Base-by-base conservation (phyloP, 257 asterid genomes). In the Solanum neorickii region DNA sequence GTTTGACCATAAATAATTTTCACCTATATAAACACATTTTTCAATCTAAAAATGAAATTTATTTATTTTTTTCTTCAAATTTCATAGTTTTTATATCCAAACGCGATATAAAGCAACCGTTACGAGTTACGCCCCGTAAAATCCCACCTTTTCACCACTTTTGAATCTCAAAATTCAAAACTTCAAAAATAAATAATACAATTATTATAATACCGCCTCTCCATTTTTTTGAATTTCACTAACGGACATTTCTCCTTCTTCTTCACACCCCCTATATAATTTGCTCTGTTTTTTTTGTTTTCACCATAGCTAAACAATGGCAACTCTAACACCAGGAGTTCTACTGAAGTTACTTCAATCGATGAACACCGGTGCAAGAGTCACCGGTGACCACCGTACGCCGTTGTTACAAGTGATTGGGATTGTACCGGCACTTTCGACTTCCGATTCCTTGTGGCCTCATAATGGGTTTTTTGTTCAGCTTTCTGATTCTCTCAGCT, bases 371-470 rank as follows among this genome's bases (percentile, higher is more conserved):
- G 12, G 89, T 83, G 88, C 96, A 44, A 92, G 92, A 80, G 98
- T 96, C 89, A 89, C 98, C 92, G 99, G 99, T 52, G 99, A 95
- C 97, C 99, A 95, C 94, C 99, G 99, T 78, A 91, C 93, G 78
- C 97, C 99, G 20, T 96, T 97, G 89, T 96, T 97, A 85, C 99
- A 97, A 88, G 95, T 97, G 84, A 92, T 95, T 86, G 98, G 98
- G 31, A 96, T 97, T 5, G 92, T 96, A 0, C 99, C 99, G 0
- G 98, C 99, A 3, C 96, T 95, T 85, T 93, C 99, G 82, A 86
- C 94, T 83, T 65, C 93, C 70, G 96, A 95, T 83, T 93, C 99
- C 3, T 92, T 96, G 37, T 95, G 95, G 95, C 91, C 99, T 3
- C 93, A 96, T 92, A 88, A 94, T 68, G 99, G 99, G 1, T 97